phyloP scores from a whole-genome alignment of 805 yeast genomes.

The Candida dajiaensis region DNA sequence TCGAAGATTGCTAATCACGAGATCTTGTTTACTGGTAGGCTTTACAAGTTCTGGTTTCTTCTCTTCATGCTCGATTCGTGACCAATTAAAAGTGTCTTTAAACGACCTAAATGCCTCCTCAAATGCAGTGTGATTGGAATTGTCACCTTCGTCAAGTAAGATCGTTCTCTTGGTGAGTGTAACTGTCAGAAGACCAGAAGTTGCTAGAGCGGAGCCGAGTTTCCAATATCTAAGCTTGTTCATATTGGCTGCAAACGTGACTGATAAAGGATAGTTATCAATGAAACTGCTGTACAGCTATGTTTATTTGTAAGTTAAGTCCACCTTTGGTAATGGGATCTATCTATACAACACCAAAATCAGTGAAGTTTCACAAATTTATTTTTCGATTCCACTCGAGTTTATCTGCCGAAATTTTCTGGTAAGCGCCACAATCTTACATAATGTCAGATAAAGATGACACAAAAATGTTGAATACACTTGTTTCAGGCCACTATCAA shows the following conservation, averaged over 20 bases:
- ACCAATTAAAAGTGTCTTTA: slow-evolving; percentile 8
- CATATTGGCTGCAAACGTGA: neutral
- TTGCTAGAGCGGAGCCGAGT: slow-evolving; percentile 5
- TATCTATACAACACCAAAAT: no score
- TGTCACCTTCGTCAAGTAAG: slow-evolving; percentile 7
- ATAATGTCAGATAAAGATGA: neutral
- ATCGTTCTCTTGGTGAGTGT: slow-evolving; percentile 3
- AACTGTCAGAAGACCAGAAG: slow-evolving; percentile 8
- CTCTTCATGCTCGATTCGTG: slow-evolving; percentile 4
- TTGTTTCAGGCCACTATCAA: neutral
- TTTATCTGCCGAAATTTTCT: no score
- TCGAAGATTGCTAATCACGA: slow-evolving; percentile 11
- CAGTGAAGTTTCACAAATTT: no score
- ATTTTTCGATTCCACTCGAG: neutral
- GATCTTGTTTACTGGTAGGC: slow-evolving; percentile 5
- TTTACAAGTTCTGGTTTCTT: slow-evolving; percentile 1
- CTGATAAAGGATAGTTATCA: no score
- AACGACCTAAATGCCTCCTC: slow-evolving; percentile 5
- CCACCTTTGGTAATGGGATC: neutral
- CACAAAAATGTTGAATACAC: neutral
- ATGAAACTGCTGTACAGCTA: no score
- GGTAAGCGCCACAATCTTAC: neutral
- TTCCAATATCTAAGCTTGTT: slow-evolving; percentile 3
- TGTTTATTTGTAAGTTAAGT: no score
- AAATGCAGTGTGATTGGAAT: slow-evolving; percentile 7